Evolutionary conservation across 768 basidiomycete species (phyloP).

Genomic region (Rhizopogon vinicolor): DNA sequence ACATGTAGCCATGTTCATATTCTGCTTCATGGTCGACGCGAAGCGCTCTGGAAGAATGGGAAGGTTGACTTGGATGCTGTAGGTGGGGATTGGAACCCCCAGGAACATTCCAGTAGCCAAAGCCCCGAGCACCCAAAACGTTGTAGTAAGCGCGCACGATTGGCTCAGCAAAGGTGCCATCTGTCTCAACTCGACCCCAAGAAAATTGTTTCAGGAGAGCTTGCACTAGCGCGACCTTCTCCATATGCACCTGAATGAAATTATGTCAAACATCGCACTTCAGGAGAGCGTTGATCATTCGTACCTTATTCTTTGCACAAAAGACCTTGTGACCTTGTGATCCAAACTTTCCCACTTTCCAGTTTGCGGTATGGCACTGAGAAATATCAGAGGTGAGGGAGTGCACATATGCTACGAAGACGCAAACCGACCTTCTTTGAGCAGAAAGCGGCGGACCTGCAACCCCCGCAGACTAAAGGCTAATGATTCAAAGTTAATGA

Average conservation of each 20-base stretch:
- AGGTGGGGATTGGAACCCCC: conserved; percentile 31
- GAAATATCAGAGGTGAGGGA: not conserved
- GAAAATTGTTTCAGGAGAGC: conserved; percentile 33
- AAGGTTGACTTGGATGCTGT: conserved; percentile 7
- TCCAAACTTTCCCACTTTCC: conserved; percentile 27
- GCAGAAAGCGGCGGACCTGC: conserved; percentile 26
- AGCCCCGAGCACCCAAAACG: conserved; percentile 34
- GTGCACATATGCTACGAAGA: not conserved
- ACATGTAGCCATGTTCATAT: conserved; percentile 29
- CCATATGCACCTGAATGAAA: conserved; percentile 30
- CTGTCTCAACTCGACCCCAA: conserved; percentile 39
- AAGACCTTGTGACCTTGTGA: conserved; percentile 27
- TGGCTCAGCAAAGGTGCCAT: conserved; percentile 32
- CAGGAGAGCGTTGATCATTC: conserved; percentile 1
- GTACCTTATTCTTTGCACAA: conserved; percentile 31
- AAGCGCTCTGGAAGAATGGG: not conserved
- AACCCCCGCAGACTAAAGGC: conserved; percentile 24
- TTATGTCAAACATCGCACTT: not conserved
- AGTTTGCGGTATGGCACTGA: conserved; percentile 32
- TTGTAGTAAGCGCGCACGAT: conserved; percentile 31
- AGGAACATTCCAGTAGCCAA: conserved; percentile 38
- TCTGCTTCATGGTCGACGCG: conserved; percentile 8
- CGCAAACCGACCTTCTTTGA: conserved; percentile 18
- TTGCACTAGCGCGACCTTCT: conserved; percentile 27
- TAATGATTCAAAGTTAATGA: conserved; percentile 3